phyloP scores from a whole-genome alignment of 164 flowering plant species.

The Tetracentron sinense region DNA sequence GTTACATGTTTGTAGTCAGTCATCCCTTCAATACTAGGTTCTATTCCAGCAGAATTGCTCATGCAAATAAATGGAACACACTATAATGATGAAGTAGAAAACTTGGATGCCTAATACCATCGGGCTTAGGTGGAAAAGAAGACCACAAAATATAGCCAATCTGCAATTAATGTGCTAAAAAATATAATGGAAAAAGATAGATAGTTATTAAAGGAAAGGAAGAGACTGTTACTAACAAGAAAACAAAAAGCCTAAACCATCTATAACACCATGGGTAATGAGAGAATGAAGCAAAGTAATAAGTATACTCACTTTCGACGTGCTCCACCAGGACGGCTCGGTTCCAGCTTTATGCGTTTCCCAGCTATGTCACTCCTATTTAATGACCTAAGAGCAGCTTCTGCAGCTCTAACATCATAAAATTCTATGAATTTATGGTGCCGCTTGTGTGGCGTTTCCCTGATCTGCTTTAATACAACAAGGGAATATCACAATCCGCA shows the following conservation, averaged over 20 bases:
- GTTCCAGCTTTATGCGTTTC: slow-evolving; percentile 93
- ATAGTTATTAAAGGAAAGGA: too few species aligned
- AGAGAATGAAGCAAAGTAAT: not conserved
- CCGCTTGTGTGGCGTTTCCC: slow-evolving; percentile 96
- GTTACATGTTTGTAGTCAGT: too few species aligned
- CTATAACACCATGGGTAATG: not conserved
- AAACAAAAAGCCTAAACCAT: not conserved
- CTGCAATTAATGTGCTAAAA: not conserved
- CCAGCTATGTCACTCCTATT: slow-evolving; percentile 97
- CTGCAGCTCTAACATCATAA: slow-evolving; percentile 98
- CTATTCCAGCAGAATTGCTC: too few species aligned
- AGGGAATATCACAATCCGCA: slow-evolving; percentile 15
- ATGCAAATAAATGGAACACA: too few species aligned
- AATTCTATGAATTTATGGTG: slow-evolving; percentile 95
- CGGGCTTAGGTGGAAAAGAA: too few species aligned
- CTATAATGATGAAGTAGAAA: too few species aligned
- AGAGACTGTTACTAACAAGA: not conserved
- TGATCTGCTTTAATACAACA: slow-evolving; percentile 54
- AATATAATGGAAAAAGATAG: not conserved
- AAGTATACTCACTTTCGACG: slow-evolving; percentile 72
- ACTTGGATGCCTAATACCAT: too few species aligned
- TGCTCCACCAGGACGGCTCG: slow-evolving; percentile 97
- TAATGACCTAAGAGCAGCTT: slow-evolving; percentile 81
- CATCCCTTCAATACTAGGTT: too few species aligned
- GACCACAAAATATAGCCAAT: not conserved